Evolutionary conservation across 352 stramenopile species (phyloP).

Genomic region (Thalassiosira hispida): DNA sequence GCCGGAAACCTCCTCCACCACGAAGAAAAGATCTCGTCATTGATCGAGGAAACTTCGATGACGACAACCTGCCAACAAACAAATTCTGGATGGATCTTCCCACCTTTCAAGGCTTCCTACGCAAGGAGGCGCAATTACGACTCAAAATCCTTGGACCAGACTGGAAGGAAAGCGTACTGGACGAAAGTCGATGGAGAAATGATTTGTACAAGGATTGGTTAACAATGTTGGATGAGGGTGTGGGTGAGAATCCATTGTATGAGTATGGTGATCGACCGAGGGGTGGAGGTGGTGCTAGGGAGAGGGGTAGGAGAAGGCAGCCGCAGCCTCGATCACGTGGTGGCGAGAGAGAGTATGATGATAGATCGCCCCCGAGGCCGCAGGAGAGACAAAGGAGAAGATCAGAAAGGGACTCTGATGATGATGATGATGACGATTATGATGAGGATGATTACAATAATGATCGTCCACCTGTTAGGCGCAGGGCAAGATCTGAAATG

Average conservation of each 20-base stretch:
- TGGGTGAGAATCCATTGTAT: constrained; percentile 64
- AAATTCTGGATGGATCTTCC: constrained; percentile 80
- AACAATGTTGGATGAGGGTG: constrained; percentile 68
- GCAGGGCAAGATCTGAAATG: constrained; percentile 5
- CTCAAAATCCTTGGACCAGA: constrained; percentile 70
- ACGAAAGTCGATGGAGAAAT: constrained; percentile 80
- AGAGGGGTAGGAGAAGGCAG: constrained; percentile 4
- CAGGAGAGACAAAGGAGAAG: neutral
- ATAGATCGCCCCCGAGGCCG: neutral
- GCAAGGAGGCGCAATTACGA: constrained; percentile 68
- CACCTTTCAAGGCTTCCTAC: constrained; percentile 73
- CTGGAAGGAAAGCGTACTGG: constrained; percentile 69
- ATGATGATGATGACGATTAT: constrained; percentile 1
- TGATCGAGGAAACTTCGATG: constrained; percentile 31
- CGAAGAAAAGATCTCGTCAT: constrained; percentile 30
- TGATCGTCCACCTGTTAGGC: neutral
- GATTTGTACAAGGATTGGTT: constrained; percentile 83
- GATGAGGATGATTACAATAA: neutral
- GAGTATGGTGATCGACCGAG: constrained; percentile 34
- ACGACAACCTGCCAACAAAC: constrained; percentile 59
- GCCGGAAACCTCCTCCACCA: constrained; percentile 3
- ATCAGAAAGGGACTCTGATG: neutral
- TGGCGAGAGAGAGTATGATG: constrained; percentile 6
- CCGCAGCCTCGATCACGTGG: constrained; percentile 14
- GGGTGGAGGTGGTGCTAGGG: no score